Evolutionary conservation across 768 basidiomycete species (phyloP).

Genomic region (Termitomyces sp.): DNA sequence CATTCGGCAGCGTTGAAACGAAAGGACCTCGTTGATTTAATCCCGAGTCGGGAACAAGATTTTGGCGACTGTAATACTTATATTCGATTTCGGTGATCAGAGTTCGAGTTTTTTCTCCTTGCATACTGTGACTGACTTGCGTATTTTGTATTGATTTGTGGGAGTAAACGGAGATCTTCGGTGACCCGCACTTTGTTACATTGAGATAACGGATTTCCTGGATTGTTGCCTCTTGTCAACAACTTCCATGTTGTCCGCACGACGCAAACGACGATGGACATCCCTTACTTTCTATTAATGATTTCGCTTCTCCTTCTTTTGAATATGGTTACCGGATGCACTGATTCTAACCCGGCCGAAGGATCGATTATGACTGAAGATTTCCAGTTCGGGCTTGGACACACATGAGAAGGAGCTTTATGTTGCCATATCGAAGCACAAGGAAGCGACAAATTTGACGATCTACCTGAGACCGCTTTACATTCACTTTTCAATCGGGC

Average conservation of each 20-base stretch:
- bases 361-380: conserved; percentile 3
- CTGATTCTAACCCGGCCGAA: neutral
- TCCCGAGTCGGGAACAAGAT: neutral
- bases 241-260: neutral
- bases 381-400: conserved; percentile 6
- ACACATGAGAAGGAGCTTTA: too few species aligned
- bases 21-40: neutral
- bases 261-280: neutral
- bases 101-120: neutral
- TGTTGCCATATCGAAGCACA: too few species aligned
- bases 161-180: too few species aligned
- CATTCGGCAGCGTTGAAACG: neutral
- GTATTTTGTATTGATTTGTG: neutral
- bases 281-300: neutral
- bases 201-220: neutral
- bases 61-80: neutral
- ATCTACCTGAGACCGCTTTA: neutral
- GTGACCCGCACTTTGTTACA: neutral
- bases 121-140: too few species aligned
- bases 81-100: neutral
- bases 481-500: neutral
- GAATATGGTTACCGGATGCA: neutral
- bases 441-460: neutral
- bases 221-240: too few species aligned
- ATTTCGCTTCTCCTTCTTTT: neutral